These are phyloP conservation scores for Tolypocladium tundrense DNA, from an alignment of 2,329 filamentous ascomycete species.

Conservation along the genomic window DNA sequence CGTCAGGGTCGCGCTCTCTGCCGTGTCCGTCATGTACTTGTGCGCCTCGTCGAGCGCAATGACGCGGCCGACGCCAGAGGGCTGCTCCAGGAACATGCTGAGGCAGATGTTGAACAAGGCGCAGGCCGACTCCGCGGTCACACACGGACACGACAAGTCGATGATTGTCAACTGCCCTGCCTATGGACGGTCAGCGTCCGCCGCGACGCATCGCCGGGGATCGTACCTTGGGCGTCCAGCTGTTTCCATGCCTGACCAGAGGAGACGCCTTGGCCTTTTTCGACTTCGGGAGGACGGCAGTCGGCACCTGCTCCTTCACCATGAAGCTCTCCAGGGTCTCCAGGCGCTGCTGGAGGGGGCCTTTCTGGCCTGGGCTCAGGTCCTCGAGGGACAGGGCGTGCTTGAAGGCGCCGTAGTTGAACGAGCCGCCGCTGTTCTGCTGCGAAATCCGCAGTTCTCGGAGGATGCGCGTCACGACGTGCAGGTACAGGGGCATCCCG, in stretches of 20 bases:
- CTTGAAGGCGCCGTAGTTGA: slow-evolving; percentile 43
- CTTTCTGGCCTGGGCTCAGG: slow-evolving; percentile 37
- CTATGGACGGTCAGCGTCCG: slow-evolving; percentile 1
- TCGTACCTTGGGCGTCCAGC: slow-evolving; percentile 11
- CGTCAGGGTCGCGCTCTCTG: slow-evolving; percentile 48
- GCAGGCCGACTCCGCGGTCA: slow-evolving; percentile 57
- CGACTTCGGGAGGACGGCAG: not conserved
- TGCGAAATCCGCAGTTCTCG: slow-evolving; percentile 41
- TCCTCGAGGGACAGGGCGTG: slow-evolving; percentile 13
- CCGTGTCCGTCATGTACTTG: slow-evolving; percentile 55
- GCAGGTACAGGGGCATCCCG: slow-evolving; percentile 45
- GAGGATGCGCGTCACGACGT: slow-evolving; percentile 44
- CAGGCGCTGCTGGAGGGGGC: slow-evolving; percentile 33
- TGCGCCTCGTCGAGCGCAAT: slow-evolving; percentile 70
- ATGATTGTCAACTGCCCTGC: slow-evolving; percentile 32
- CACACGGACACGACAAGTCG: slow-evolving; percentile 63
- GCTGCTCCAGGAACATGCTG: slow-evolving; percentile 50
- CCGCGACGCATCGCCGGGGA: not conserved
- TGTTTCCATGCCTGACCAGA: slow-evolving; percentile 1
- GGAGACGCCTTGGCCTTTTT: not conserved
- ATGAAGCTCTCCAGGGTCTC: slow-evolving; percentile 48
- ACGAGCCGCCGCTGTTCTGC: slow-evolving; percentile 21
- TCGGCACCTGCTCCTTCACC: slow-evolving; percentile 9
- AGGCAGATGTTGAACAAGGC: slow-evolving; percentile 64
- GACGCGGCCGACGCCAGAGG: slow-evolving; percentile 38